Evolutionary conservation across 2,329 filamentous ascomycete genomes (phyloP).

Genomic region (Colletotrichum acutatum): DNA sequence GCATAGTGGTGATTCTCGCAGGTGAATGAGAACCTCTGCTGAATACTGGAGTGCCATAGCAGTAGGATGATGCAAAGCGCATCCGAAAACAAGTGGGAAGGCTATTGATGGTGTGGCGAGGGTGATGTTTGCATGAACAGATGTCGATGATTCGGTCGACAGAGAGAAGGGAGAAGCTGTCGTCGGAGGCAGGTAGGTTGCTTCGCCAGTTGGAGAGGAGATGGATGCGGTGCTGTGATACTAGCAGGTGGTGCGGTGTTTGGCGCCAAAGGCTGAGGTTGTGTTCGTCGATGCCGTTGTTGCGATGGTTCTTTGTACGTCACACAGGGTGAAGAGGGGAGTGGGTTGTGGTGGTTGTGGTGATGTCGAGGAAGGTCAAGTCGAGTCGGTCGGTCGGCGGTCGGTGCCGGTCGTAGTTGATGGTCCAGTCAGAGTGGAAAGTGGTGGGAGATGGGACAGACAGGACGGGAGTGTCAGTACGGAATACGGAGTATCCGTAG

Average conservation of each 20-base stretch:
- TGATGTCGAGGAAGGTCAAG: conserved; percentile 13
- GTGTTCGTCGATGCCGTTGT: not conserved
- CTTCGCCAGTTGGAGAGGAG: conserved; percentile 12
- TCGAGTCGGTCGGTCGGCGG: conserved; percentile 11
- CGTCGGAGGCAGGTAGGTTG: not conserved
- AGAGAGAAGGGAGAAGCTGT: conserved; percentile 4
- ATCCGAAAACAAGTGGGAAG: conserved; percentile 40
- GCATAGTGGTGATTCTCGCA: conserved; percentile 86
- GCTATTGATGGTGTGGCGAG: conserved; percentile 22
- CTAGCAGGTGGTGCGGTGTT: not conserved
- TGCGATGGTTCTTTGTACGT: not conserved
- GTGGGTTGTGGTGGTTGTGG: not conserved
- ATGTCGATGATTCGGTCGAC: conserved; percentile 1
- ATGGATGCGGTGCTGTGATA: not conserved
- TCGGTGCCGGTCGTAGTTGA: conserved; percentile 5
- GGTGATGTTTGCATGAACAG: conserved; percentile 24
- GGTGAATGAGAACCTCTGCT: conserved; percentile 77
- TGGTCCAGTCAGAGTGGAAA: not conserved
- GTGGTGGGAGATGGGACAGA: conserved; percentile 1
- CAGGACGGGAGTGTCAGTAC: too few species aligned
- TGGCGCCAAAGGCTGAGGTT: not conserved
- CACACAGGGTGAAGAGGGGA: not conserved
- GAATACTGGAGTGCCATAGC: conserved; percentile 75
- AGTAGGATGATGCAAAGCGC: conserved; percentile 49
- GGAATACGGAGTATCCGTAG: not conserved